phyloP scores from a whole-genome alignment of 176 grass and related monocot genomes.

The Carex scoparia region DNA sequence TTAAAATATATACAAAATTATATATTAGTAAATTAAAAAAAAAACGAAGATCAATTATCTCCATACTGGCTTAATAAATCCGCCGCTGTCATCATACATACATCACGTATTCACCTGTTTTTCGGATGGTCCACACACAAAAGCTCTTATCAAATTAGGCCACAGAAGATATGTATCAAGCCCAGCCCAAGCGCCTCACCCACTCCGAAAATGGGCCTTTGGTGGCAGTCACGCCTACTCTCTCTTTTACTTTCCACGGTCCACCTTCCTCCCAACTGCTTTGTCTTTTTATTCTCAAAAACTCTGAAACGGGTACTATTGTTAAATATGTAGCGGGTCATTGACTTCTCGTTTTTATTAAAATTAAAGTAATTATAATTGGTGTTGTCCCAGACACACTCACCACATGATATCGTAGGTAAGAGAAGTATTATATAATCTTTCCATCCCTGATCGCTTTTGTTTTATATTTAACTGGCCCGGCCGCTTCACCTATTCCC shows the following conservation, averaged over 20 bases:
- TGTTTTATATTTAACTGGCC: neutral
- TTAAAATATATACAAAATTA: no score
- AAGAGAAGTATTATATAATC: neutral
- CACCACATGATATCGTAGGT: neutral
- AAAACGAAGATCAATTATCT: no score
- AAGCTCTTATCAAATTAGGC: neutral
- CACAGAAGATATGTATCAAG: neutral
- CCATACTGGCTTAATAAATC: no score
- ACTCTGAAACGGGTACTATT: neutral
- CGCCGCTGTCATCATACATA: no score
- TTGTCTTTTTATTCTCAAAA: neutral
- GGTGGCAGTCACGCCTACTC: constrained; percentile 15
- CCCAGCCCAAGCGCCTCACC: neutral
- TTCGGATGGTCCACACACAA: neutral
- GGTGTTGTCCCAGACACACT: neutral
- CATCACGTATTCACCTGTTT: no score
- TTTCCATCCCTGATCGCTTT: neutral
- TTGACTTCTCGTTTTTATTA: neutral
- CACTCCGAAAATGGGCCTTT: constrained; percentile 10
- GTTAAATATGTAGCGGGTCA: neutral
- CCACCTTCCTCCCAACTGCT: constrained; percentile 12
- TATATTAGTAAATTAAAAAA: no score
- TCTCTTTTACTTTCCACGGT: constrained; percentile 14
- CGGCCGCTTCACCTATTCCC: neutral
- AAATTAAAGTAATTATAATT: no score